Percentiles rank a stretch among this genome's conserved stretches.
These are phyloP conservation scores for Exophiala sp. DNA, from an alignment of 2,329 filamentous ascomycete species.

Conservation along the genomic window DNA sequence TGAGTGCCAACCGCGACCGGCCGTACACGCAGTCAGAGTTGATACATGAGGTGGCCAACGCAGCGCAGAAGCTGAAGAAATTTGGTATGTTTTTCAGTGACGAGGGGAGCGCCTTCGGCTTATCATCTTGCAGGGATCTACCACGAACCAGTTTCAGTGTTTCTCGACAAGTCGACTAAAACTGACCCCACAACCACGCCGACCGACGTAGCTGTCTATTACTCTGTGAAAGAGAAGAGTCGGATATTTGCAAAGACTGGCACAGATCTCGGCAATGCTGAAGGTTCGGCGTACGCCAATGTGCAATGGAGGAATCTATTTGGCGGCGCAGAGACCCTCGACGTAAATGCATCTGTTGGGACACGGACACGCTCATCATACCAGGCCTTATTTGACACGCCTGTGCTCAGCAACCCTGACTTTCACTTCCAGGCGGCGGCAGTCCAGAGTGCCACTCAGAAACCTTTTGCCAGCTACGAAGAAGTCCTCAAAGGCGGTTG, in stretches of 20 bases:
- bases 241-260: slow-evolving; percentile 86
- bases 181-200: slow-evolving; percentile 63
- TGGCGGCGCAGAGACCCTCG: slow-evolving; percentile 84
- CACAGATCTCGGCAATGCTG: slow-evolving; percentile 86
- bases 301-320: slow-evolving; percentile 85
- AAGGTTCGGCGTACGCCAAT: slow-evolving; percentile 88
- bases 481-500: slow-evolving; percentile 75
- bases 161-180: slow-evolving; percentile 68
- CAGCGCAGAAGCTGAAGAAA: slow-evolving; percentile 66
- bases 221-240: slow-evolving; percentile 72
- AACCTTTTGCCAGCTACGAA: slow-evolving; percentile 90
- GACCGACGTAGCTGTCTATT: slow-evolving; percentile 73
- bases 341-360: slow-evolving; percentile 78
- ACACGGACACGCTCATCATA: slow-evolving; percentile 90
- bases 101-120: slow-evolving; percentile 1
- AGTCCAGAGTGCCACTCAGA: slow-evolving; percentile 75
- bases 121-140: slow-evolving; percentile 63
- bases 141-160: slow-evolving; percentile 73
- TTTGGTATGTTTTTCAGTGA: slow-evolving; percentile 56
- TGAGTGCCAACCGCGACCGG: slow-evolving; percentile 60
- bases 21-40: slow-evolving; percentile 76
- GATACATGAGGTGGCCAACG: slow-evolving; percentile 62
- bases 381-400: slow-evolving; percentile 75
- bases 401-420: slow-evolving; percentile 78
- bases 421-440: slow-evolving; percentile 71